phyloP scores from a whole-genome alignment of 495 filamentous ascomycete species.

The Sporormia fimetaria region DNA sequence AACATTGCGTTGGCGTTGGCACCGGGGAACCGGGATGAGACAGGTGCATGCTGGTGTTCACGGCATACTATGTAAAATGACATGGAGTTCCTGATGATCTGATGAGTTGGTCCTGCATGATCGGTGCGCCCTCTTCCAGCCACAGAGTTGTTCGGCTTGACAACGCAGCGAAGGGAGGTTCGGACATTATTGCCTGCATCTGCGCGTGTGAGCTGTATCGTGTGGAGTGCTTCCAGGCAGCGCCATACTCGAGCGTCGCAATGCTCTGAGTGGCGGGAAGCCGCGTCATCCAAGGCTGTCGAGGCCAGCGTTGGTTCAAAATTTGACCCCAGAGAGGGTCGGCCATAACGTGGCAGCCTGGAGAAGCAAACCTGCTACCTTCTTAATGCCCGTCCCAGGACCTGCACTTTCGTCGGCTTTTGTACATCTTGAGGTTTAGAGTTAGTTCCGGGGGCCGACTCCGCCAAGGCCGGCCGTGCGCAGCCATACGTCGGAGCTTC shows the following conservation, averaged over 20 bases:
- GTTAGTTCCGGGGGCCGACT: too few relatives aligned
- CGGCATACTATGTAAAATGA: constrained; percentile 17
- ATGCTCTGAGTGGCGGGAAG: constrained; percentile 13
- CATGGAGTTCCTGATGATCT: constrained; percentile 19
- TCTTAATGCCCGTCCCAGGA: too few relatives aligned
- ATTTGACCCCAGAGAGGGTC: too few relatives aligned
- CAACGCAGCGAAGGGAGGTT: constrained; percentile 10
- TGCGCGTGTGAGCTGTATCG: constrained; percentile 13
- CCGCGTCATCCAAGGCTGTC: constrained; percentile 10
- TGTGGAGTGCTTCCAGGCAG: constrained; percentile 1
- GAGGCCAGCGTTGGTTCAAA: too few relatives aligned
- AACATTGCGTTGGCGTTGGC: constrained; percentile 22
- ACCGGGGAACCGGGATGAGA: too few relatives aligned
- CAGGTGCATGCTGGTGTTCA: constrained; percentile 6
- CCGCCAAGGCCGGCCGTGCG: too few relatives aligned
- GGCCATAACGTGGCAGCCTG: too few relatives aligned
- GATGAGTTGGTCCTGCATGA: constrained; percentile 25
- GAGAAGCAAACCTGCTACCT: too few relatives aligned
- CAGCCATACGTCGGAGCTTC: too few relatives aligned
- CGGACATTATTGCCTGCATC: constrained; percentile 13
- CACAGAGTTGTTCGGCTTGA: constrained; percentile 3
- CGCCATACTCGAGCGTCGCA: not conserved
- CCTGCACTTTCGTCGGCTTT: too few relatives aligned
- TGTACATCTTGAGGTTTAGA: too few relatives aligned
- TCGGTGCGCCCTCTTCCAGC: constrained; percentile 10